A percentile compares a stretch with the other conserved stretches of the same genome.
phyloP scores from a whole-genome alignment of 2,329 filamentous ascomycete genomes.

The Domatiomyces globalis region DNA sequence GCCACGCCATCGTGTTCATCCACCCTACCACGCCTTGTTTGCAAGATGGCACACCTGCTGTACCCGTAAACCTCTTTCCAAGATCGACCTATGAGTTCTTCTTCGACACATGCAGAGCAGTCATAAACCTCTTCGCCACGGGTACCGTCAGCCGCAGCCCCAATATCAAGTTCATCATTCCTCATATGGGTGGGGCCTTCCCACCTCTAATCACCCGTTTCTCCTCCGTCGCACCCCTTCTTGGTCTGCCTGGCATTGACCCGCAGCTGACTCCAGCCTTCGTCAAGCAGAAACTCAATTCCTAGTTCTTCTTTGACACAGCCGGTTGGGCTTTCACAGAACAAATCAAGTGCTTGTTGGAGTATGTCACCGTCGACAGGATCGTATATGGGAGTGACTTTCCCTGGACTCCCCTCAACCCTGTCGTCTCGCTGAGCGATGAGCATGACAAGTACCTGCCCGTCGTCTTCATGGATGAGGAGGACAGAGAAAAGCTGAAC shows the following conservation, averaged over 20 bases:
- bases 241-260: constrained; percentile 13
- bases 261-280: constrained; percentile 8
- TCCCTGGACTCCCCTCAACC: constrained; percentile 11
- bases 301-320: constrained; percentile 18
- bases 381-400: constrained; percentile 17
- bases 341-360: constrained; percentile 15
- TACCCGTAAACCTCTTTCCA: constrained; percentile 23
- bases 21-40: constrained; percentile 35
- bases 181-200: constrained; percentile 35
- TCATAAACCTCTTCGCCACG: constrained; percentile 36
- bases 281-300: constrained; percentile 15
- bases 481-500: constrained; percentile 11
- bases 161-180: constrained; percentile 35
- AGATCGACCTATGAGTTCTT: constrained; percentile 38
- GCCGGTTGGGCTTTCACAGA: constrained; percentile 16
- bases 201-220: constrained; percentile 21
- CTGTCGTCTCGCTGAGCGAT: constrained; percentile 8
- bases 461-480: constrained; percentile 11
- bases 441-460: constrained; percentile 14
- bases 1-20: constrained; percentile 38
- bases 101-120: constrained; percentile 38
- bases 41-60: constrained; percentile 9
- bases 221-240: constrained; percentile 7
- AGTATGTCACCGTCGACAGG: constrained; percentile 14
- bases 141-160: constrained; percentile 35